These are phyloP conservation scores for Platanthera zijinensis DNA, from an alignment of 106 monocot species.

Conservation along the genomic window DNA sequence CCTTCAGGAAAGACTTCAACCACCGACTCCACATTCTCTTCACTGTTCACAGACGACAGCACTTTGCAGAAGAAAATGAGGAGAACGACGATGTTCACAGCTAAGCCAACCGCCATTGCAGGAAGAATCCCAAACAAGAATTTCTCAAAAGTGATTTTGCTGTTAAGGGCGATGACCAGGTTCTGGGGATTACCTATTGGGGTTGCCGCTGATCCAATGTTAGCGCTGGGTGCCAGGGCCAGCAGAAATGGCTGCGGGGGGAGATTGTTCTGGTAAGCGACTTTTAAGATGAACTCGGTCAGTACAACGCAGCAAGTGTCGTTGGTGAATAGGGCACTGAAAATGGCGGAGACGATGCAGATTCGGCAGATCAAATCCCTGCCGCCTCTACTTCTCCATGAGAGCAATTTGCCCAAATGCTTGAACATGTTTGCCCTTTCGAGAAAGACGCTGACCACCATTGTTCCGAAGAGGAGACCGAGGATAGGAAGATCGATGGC, in stretches of 20 bases:
- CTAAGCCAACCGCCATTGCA: conserved; percentile 56
- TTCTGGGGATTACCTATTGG: conserved; percentile 95
- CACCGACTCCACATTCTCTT: conserved; percentile 14
- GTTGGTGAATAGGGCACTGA: conserved; percentile 85
- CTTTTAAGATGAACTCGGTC: conserved; percentile 74
- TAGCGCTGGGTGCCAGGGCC: conserved; percentile 83
- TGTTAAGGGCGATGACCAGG: conserved; percentile 74
- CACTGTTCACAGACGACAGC: conserved; percentile 36
- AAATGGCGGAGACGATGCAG: conserved; percentile 55
- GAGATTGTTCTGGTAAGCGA: conserved; percentile 74
- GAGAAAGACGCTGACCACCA: conserved; percentile 81
- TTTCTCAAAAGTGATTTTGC: conserved; percentile 58
- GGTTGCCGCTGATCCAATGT: conserved; percentile 76
- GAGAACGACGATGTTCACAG: conserved; percentile 47
- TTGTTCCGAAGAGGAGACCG: conserved; percentile 90
- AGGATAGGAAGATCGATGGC: conserved; percentile 92
- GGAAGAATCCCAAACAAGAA: conserved; percentile 64
- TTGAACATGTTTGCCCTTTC: conserved; percentile 85
- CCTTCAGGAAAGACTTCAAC: conserved; percentile 23
- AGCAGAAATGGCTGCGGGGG: conserved; percentile 76
- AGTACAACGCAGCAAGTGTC: conserved; percentile 88
- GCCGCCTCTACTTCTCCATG: conserved; percentile 66
- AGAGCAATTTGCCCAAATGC: conserved; percentile 55
- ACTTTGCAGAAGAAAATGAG: conserved; percentile 48
- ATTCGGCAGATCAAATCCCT: conserved; percentile 70